Evolutionary conservation across 2,329 filamentous ascomycete genomes (phyloP), one percentile per base, ranked within the genome.

Genomic region (Myotisia sp.): DNA sequence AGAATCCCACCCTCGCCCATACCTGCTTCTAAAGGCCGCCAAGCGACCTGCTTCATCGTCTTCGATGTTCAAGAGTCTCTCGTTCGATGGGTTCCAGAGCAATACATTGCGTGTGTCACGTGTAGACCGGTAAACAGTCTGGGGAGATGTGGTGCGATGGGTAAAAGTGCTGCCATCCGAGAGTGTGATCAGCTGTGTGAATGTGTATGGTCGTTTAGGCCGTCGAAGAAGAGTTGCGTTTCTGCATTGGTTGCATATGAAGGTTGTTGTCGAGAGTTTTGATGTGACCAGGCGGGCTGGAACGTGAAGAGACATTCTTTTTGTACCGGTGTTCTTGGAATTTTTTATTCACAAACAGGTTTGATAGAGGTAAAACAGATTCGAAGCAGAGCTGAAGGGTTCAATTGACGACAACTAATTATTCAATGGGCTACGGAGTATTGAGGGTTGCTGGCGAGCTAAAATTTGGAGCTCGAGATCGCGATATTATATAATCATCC

Each of bases 101-200:
- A 82, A 65, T 50, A 82, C 78, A 66, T 95, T 98, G 49, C 84
- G 76, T 28, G 79, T 82, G 63, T 98, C 90, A 60, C 92, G 92
- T 40, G 68, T 70, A 34, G 62, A 67, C 44, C 65, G 64, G 58
- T 76, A 74, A 39, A 77, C 62, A 5, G 74, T 65, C 14, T 62
- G 48, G 2, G 63, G 63, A 4, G 63, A 66, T 29, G 62, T 65
- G 26, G 63, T 67, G 44, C 63, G 63, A 45, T 64, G 61, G 12
- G 56, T 58, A 53, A 63, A 95, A 40, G 86, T 80, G 50, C 74
- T 81, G 47, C 90, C 90, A 65, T 98, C 90, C 26, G 79, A 83
- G 44, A 95, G 78, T 35, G 85, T 86, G 46, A 98, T 69, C 40
- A 98, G 72, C 62, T 98, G 90, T n/a, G 87, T 94, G 68, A 94